phyloP scores from a whole-genome alignment of 768 basidiomycete species.

The Phaeotremella skinneri region DNA sequence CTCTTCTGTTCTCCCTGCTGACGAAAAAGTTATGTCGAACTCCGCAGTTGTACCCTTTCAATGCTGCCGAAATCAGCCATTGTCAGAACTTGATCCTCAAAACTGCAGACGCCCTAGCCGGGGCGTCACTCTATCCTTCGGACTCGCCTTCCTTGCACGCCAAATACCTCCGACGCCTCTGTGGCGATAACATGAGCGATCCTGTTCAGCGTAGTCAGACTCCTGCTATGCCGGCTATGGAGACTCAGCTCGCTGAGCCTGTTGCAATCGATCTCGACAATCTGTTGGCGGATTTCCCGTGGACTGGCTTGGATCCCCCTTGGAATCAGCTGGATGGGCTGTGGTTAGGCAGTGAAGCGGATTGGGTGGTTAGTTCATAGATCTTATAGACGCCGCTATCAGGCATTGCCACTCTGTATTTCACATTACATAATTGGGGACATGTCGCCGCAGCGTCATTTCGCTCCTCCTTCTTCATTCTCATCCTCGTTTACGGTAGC shows the following conservation, averaged over 20 bases:
- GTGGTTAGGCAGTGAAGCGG: neutral
- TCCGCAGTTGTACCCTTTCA: constrained; percentile 19
- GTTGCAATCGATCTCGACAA: constrained; percentile 19
- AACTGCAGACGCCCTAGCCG: constrained; percentile 26
- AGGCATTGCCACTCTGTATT: too few relatives aligned
- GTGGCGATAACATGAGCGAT: neutral
- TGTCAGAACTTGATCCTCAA: constrained; percentile 29
- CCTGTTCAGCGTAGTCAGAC: neutral
- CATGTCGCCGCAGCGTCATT: neutral
- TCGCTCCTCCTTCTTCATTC: neutral
- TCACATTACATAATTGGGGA: too few relatives aligned
- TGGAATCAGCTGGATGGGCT: constrained; percentile 4
- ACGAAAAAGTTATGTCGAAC: constrained; percentile 7
- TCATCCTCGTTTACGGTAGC: neutral
- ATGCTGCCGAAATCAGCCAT: constrained; percentile 23
- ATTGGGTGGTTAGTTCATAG: neutral
- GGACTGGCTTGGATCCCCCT: constrained; percentile 11
- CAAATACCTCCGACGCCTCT: constrained; percentile 24
- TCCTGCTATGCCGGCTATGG: constrained; percentile 14
- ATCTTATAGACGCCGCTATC: too few relatives aligned
- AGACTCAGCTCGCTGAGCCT: constrained; percentile 7
- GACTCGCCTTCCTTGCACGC: constrained; percentile 34
- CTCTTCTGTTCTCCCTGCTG: neutral
- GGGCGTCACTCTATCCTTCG: constrained; percentile 23
- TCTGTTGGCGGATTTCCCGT: constrained; percentile 25